These are phyloP conservation scores for Colletotrichum sp. DNA, from an alignment of 2,329 filamentous ascomycete species.

Conservation along the genomic window DNA sequence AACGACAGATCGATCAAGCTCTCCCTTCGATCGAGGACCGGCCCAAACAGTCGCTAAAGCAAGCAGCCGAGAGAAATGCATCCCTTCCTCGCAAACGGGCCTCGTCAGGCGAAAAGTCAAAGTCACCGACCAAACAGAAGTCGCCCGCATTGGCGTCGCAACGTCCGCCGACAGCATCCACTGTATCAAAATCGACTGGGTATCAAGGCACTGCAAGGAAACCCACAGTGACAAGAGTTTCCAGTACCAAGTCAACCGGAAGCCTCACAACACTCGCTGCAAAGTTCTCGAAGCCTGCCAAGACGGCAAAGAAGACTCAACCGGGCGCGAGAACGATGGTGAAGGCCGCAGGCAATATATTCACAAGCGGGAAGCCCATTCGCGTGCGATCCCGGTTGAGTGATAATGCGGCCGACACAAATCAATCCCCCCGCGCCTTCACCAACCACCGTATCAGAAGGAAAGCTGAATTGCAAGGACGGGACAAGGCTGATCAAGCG, in stretches of 20 bases:
- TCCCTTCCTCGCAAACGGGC: neutral
- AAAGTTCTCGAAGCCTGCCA: constrained; percentile 28
- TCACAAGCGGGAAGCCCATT: constrained; percentile 44
- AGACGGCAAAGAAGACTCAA: constrained; percentile 20
- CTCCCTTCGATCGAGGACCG: neutral
- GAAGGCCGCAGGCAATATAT: constrained; percentile 43
- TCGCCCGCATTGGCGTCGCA: neutral
- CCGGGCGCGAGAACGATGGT: constrained; percentile 4
- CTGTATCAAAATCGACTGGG: constrained; percentile 16
- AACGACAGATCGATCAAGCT: neutral
- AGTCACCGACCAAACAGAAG: neutral
- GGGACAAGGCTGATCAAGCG: constrained; percentile 48
- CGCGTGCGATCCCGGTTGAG: constrained; percentile 40
- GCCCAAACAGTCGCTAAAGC: neutral
- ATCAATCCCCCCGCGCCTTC: constrained; percentile 46
- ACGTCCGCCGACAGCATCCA: neutral
- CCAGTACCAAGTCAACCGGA: neutral
- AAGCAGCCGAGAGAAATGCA: neutral
- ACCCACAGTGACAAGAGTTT: neutral
- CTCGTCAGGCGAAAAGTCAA: neutral
- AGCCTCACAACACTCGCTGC: neutral
- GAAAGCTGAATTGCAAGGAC: constrained; percentile 45
- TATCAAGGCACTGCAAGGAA: constrained; percentile 41
- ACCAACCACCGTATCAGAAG: constrained; percentile 39
- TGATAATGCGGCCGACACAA: constrained; percentile 45